phyloP scores from a whole-genome alignment of 179 eudicot genomes.

The Beta lomatogona region DNA sequence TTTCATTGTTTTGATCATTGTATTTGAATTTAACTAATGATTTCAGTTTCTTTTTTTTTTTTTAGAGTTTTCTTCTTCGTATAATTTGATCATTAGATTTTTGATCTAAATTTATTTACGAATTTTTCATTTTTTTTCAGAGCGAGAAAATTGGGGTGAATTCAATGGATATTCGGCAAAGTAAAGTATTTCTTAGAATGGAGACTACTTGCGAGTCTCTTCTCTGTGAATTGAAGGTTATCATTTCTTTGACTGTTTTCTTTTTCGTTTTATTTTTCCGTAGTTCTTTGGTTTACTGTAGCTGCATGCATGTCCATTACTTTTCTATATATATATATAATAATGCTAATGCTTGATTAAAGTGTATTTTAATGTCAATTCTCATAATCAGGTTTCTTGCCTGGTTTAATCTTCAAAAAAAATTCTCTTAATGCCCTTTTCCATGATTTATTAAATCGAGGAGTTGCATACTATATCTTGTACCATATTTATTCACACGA shows the following conservation, averaged over 20 bases:
- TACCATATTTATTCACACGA: too few species aligned
- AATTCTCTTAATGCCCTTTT: too few species aligned
- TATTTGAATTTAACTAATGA: too few species aligned
- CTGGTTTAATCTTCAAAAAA: background rate
- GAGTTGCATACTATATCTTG: too few species aligned
- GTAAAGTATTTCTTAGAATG: slow-evolving; percentile 39
- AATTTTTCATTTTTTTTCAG: background rate
- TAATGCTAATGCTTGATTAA: background rate
- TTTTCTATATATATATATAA: background rate
- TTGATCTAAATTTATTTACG: too few species aligned
- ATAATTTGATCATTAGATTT: background rate
- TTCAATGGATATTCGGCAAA: slow-evolving; percentile 31
- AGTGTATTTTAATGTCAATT: background rate
- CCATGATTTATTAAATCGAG: too few species aligned
- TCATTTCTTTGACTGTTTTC: background rate
- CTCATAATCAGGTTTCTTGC: background rate
- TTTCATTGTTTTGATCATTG: background rate
- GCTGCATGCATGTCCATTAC: background rate
- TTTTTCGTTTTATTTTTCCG: background rate
- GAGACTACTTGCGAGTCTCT: slow-evolving; percentile 41
- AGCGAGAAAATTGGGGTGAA: slow-evolving; percentile 5
- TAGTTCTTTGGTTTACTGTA: background rate
- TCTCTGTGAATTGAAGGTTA: slow-evolving; percentile 43
- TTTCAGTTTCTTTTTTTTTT: background rate
- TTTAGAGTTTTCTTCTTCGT: background rate